A percentile compares a stretch with the other conserved stretches of the same genome.
phyloP scores from a whole-genome alignment of 345 rosid species.

The Turnera subulata region DNA sequence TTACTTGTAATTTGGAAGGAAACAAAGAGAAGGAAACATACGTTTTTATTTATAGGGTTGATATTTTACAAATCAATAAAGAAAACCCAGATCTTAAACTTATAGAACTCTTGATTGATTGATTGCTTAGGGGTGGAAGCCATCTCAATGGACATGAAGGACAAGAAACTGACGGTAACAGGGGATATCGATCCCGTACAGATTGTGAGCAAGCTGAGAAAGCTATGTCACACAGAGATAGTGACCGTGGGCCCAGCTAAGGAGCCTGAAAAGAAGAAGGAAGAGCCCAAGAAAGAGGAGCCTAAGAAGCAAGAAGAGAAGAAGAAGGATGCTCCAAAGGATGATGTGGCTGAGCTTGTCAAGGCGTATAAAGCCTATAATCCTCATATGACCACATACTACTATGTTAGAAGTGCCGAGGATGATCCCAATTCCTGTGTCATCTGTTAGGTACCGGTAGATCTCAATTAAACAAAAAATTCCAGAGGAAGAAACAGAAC shows the following conservation, averaged over 20 bases:
- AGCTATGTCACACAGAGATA: conserved; percentile 42
- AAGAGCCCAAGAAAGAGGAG: conserved; percentile 33
- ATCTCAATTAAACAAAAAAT: neutral
- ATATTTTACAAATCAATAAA: neutral
- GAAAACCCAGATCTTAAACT: neutral
- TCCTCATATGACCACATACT: conserved; percentile 14
- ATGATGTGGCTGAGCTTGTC: conserved; percentile 18
- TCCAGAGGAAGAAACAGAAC: neutral
- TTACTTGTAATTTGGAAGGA: too few relatives aligned
- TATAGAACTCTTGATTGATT: neutral
- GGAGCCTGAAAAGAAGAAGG: conserved; percentile 55
- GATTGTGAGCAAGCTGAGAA: conserved; percentile 48
- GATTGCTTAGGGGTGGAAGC: conserved; percentile 51
- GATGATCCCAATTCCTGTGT: conserved; percentile 43
- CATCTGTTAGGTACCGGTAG: conserved; percentile 29
- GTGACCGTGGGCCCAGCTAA: conserved; percentile 58
- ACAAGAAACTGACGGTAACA: conserved; percentile 51
- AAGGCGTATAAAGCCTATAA: conserved; percentile 20
- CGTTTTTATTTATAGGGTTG: too few relatives aligned
- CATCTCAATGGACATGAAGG: conserved; percentile 49
- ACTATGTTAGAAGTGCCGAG: conserved; percentile 21
- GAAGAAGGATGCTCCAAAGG: conserved; percentile 25
- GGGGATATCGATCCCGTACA: conserved; percentile 47
- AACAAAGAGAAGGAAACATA: too few relatives aligned
- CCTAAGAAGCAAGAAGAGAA: conserved; percentile 19